A percentile compares a stretch with the other conserved stretches of the same genome.
These are phyloP conservation scores for Moesziomyces globuligerus DNA, from an alignment of 1,284 basidiomycete genomes.

Conservation along the genomic window DNA sequence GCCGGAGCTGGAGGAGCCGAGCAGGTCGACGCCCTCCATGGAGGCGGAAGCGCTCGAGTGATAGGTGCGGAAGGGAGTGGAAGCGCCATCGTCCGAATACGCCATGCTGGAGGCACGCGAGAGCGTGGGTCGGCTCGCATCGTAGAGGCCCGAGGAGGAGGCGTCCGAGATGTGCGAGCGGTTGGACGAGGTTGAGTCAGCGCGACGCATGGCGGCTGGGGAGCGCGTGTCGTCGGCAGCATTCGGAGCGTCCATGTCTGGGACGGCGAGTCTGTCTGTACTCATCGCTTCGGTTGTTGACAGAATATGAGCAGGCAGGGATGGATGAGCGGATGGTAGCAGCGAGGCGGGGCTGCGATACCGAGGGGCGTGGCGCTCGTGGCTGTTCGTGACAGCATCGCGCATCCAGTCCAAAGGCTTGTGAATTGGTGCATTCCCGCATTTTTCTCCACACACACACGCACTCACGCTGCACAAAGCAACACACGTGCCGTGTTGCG, in stretches of 20 bases:
- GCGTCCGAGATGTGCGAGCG: constrained; percentile 20
- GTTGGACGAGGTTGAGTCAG: constrained; percentile 19
- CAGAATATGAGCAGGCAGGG: not conserved
- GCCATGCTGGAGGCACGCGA: constrained; percentile 40
- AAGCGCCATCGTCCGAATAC: constrained; percentile 31
- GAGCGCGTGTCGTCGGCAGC: constrained; percentile 2
- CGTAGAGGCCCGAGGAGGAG: constrained; percentile 9
- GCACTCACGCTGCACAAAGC: constrained; percentile 1
- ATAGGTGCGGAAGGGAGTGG: constrained; percentile 17
- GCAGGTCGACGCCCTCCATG: constrained; percentile 44
- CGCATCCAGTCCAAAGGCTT: constrained; percentile 8
- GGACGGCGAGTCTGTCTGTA: constrained; percentile 13
- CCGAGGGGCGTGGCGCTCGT: not conserved
- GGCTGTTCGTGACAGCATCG: constrained; percentile 30
- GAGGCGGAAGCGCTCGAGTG: constrained; percentile 29
- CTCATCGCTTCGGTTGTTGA: constrained; percentile 1
- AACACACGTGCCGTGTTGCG: not conserved
- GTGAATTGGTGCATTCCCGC: not conserved
- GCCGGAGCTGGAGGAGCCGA: constrained; percentile 17
- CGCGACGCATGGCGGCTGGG: constrained; percentile 21
- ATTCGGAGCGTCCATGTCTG: constrained; percentile 4
- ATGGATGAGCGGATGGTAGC: not conserved
- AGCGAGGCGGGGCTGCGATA: constrained; percentile 4
- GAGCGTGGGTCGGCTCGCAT: constrained; percentile 9
- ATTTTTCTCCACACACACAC: constrained; percentile 31